These are phyloP conservation scores for Taxillus chinensis DNA, from an alignment of 164 flowering plant species.

Conservation along the genomic window DNA sequence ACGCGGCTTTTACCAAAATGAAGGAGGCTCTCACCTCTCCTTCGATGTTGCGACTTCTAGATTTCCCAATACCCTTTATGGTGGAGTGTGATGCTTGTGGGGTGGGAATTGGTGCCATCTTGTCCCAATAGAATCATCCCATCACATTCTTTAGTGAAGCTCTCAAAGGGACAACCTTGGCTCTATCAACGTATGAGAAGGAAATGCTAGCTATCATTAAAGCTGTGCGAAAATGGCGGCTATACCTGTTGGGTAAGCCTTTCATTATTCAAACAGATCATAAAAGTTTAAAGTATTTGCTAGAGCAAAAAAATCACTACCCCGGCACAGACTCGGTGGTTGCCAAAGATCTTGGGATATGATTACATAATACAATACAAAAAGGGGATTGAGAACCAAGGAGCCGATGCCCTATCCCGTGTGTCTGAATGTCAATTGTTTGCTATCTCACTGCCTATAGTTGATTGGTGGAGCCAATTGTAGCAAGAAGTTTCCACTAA, in stretches of 20 bases:
- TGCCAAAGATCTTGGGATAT: constrained; percentile 3
- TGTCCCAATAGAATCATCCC: too few relatives aligned
- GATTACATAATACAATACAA: neutral
- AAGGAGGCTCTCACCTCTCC: neutral
- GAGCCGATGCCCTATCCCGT: neutral
- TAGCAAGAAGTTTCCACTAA: neutral
- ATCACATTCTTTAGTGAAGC: neutral
- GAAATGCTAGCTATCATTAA: neutral
- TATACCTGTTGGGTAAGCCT: neutral
- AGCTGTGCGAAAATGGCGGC: neutral
- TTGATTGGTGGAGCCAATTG: neutral
- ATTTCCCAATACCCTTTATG: neutral
- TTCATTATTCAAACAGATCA: neutral
- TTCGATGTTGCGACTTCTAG: neutral
- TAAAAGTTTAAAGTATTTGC: neutral
- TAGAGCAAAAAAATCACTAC: neutral
- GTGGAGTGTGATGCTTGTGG: neutral
- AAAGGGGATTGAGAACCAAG: neutral
- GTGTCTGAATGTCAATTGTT: neutral
- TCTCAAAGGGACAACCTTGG: neutral
- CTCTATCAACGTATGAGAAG: neutral
- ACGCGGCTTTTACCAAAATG: neutral
- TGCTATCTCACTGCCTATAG: neutral
- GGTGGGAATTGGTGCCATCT: neutral
- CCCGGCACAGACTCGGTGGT: neutral